A percentile compares a stretch with the other conserved stretches of the same genome.
These are phyloP conservation scores for Eucommia ulmoides DNA, from an alignment of 257 asterid genomes.

Conservation along the genomic window DNA sequence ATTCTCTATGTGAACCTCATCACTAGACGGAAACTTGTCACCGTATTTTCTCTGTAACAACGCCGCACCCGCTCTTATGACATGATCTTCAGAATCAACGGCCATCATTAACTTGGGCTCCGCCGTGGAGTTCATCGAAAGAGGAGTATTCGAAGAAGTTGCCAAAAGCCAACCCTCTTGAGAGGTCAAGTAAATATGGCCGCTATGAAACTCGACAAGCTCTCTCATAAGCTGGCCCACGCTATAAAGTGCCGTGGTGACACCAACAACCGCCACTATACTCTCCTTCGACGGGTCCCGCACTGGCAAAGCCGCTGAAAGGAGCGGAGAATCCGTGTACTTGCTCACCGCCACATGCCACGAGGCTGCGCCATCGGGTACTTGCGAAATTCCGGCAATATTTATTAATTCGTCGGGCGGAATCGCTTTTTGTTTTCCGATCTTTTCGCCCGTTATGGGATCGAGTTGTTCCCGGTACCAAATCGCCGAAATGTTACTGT, in stretches of 20 bases:
- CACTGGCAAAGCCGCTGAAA: constrained; percentile 88
- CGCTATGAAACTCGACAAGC: constrained; percentile 80
- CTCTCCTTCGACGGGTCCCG: constrained; percentile 54
- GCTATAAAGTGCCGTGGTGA: constrained; percentile 79
- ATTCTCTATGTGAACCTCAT: constrained; percentile 79
- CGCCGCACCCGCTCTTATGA: constrained; percentile 71
- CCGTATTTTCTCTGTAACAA: constrained; percentile 44
- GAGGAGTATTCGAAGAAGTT: constrained; percentile 66
- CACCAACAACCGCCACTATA: constrained; percentile 91
- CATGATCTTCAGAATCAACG: constrained; percentile 47
- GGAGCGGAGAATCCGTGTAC: constrained; percentile 68
- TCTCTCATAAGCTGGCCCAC: constrained; percentile 91
- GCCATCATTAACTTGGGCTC: constrained; percentile 81
- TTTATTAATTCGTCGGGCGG: constrained; percentile 76
- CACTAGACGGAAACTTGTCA: constrained; percentile 42
- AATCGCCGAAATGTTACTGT: constrained; percentile 49
- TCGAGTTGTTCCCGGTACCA: constrained; percentile 81
- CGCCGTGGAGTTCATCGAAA: constrained; percentile 42
- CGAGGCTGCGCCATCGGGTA: constrained; percentile 82
- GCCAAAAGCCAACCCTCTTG: constrained; percentile 95
- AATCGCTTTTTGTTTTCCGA: constrained; percentile 42
- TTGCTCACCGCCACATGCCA: constrained; percentile 97
- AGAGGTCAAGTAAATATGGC: constrained; percentile 77
- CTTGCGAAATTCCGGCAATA: constrained; percentile 84
- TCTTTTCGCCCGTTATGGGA: constrained; percentile 57